These are phyloP conservation scores for Arthonia radiata DNA, from an alignment of 495 filamentous ascomycete species.

Conservation along the genomic window DNA sequence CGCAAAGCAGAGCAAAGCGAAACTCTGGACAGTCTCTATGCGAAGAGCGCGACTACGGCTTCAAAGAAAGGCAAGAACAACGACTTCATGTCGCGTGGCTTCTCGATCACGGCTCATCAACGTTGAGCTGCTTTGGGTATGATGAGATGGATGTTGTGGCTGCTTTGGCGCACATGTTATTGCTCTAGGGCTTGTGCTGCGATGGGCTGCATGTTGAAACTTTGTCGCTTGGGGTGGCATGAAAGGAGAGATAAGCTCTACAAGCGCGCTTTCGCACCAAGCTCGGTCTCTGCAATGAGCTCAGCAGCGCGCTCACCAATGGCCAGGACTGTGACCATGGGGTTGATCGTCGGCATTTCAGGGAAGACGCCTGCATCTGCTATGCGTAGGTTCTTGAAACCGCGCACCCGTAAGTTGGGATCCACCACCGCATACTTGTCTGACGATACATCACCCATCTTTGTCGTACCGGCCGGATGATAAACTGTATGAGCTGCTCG, in stretches of 20 bases:
- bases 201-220: too few species aligned
- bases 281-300: conserved; percentile 33
- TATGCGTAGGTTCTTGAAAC: neutral
- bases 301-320: conserved; percentile 41
- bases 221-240: too few species aligned
- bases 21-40: conserved; percentile 46
- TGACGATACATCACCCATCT: conserved; percentile 62
- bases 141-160: too few species aligned
- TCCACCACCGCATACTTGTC: conserved; percentile 30
- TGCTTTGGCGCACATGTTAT: too few species aligned
- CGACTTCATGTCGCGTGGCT: conserved; percentile 65
- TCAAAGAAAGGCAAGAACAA: conserved; percentile 21
- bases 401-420: neutral
- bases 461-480: conserved; percentile 66
- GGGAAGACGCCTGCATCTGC: conserved; percentile 18
- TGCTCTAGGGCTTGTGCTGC: too few species aligned
- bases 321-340: conserved; percentile 39
- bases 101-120: conserved; percentile 34
- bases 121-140: too few species aligned
- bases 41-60: conserved; percentile 22
- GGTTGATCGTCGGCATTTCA: conserved; percentile 40
- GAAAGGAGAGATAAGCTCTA: too few species aligned
- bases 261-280: conserved; percentile 24
- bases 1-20: conserved; percentile 46
- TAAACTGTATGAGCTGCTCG: conserved; percentile 64